Base-by-base conservation (phyloP, 192 early-diverging fungal species). In the Coemansia sp. region DNA sequence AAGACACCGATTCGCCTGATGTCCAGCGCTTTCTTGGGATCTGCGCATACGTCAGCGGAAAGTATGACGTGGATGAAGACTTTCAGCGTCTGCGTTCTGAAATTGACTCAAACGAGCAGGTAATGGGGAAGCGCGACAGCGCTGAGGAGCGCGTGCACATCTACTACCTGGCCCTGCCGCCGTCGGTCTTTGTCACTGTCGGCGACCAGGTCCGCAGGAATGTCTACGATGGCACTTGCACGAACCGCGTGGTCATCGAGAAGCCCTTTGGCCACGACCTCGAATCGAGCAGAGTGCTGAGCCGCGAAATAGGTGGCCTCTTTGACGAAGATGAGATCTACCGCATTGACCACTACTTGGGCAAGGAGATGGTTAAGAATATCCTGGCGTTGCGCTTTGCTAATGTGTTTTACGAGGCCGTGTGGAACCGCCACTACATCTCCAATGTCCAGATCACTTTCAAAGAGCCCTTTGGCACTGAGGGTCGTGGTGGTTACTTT, bases 291-390 rank as follows among this genome's bases (percentile, higher is more conserved):
- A 84, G 89, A 56, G 80, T 86, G 67, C 85, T 98, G 9, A 87
- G 81, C 44, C 61, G 60, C n/a, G 85, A 88, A 3, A 81, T 98
- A 28, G 87, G 88, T 24, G 78, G 84, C 9, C 75, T 92, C 56
- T 98, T 92, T 84, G 74, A 76, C 16, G 96, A 98, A 65, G 85
- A 94, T 24, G 95, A 97, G 90, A 93, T 96, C 55, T 97, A 94
- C 85, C 90, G 96, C 57, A 98, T 98, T 66, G 96, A 98, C 74
- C 96, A 98, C 76, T 98, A 98, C 66, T 87, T 98, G 31, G 96
- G 96, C 62, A 98, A 98, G 76, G 96, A 98, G 71, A 98, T 98
- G 96, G 95, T 98, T 66, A 98, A 98, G 82, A 96, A 96, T 73
- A 78, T 98, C 55, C 91, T 95, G 85, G 88, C 92, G 7, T 66